Percentiles rank a stretch among this genome's conserved stretches.
Evolutionary conservation across 1,284 basidiomycete species (phyloP).

Genomic region (Cryptococcus maquisensis): DNA sequence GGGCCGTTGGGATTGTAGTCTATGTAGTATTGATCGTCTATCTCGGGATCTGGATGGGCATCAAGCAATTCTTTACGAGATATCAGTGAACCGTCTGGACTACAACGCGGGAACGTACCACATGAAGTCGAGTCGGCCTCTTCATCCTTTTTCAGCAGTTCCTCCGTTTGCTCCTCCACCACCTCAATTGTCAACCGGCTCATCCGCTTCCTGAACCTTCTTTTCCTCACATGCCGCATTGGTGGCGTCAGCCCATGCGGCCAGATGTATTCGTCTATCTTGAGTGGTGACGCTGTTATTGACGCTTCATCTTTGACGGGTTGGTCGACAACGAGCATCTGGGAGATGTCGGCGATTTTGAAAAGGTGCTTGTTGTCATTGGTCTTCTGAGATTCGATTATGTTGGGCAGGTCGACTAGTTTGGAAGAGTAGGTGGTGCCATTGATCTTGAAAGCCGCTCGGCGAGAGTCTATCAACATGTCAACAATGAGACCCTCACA

Average conservation of each 20-base stretch:
- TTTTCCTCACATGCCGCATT: slow-evolving; percentile 82
- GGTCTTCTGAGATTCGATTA: slow-evolving; percentile 95
- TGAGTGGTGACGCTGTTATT: slow-evolving; percentile 59
- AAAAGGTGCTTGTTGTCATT: slow-evolving; percentile 95
- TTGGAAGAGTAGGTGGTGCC: slow-evolving; percentile 80
- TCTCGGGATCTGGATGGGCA: slow-evolving; percentile 34
- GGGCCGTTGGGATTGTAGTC: slow-evolving; percentile 33
- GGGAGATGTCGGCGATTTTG: slow-evolving; percentile 97
- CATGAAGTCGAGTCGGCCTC: slow-evolving; percentile 59
- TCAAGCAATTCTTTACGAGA: slow-evolving; percentile 36
- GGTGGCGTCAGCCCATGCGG: slow-evolving; percentile 96
- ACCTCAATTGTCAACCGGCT: slow-evolving; percentile 78
- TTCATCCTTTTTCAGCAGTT: slow-evolving; percentile 80
- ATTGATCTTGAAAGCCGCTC: slow-evolving; percentile 85
- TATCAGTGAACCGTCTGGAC: not conserved
- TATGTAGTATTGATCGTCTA: slow-evolving; percentile 38
- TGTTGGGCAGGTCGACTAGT: slow-evolving; percentile 90
- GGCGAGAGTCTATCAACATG: slow-evolving; percentile 68
- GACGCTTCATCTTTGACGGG: slow-evolving; percentile 67
- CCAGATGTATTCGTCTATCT: slow-evolving; percentile 94
- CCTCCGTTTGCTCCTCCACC: slow-evolving; percentile 93
- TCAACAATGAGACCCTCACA: not conserved
- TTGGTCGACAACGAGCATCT: slow-evolving; percentile 84
- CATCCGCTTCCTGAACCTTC: slow-evolving; percentile 74
- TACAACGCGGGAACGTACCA: slow-evolving; percentile 12